Evolutionary conservation across 805 yeast genomes (phyloP), one percentile per base, ranked within the genome.

Genomic region (Metschnikowia orientalis): DNA sequence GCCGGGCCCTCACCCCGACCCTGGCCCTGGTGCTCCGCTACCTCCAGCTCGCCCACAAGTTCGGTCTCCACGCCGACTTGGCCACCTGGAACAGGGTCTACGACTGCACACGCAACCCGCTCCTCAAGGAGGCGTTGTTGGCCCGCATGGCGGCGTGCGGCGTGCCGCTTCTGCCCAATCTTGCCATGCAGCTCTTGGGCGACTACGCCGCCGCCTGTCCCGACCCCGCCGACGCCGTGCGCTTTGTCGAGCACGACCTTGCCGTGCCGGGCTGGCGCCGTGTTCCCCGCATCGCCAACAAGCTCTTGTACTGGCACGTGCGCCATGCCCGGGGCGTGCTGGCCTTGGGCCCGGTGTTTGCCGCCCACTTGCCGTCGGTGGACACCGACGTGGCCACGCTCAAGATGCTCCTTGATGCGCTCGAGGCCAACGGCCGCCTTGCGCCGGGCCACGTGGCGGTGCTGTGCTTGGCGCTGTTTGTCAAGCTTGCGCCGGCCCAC

Each of bases 1-100:
- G 61, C 16, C 40, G 69, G 11, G 54, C 62, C 1, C 44, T 47
- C 4, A 44, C 59, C 9, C 60, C 56, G 40, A 61, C 67, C 0
- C 60, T 57, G 37, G 46, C 44, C 18, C 48, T 60, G 11, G 49
- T 63, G 9, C 34, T 47, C 16, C 57, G 54, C 40, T 62, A 61
- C 40, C 47, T 66, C 18, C 45, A 43, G 27, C 37, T 66, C 12
- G 45, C 58, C 26, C 39, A 51, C 29, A 35, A 44, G 3, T 42
- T 57, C 26, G 48, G 41, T 14, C 37, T 66, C 10, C 48, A 48
- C 13, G 50, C 53, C 24, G 54, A 64, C 40, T 45, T 66, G 23
- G 46, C 54, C 2, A 66, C 70, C 3, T 63, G 59, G 54, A 53
- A 51, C 32, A 38, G 67, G 28, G 47, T 66, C 11, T 66, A 64